A percentile compares a stretch with the other conserved stretches of the same genome.
phyloP scores from a whole-genome alignment of 2,329 filamentous ascomycete genomes.

The Cordyceps farinosa region DNA sequence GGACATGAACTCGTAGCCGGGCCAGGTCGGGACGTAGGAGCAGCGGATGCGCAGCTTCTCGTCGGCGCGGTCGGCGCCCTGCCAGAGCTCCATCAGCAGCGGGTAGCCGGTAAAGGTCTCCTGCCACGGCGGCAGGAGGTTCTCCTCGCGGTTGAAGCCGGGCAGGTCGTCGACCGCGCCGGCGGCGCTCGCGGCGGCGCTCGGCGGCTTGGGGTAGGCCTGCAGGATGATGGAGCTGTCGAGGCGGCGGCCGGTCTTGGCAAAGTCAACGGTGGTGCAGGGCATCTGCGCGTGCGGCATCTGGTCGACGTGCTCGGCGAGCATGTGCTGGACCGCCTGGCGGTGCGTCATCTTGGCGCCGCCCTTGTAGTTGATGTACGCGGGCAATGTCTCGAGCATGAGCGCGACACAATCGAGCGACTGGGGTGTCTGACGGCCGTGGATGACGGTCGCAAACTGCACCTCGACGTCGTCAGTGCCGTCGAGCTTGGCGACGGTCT shows the following conservation, averaged over 20 bases:
- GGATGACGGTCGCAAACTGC: constrained; percentile 19
- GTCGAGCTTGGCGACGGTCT: constrained; percentile 10
- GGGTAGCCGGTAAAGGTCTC: constrained; percentile 18
- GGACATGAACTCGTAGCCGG: constrained; percentile 16
- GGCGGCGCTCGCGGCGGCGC: background rate
- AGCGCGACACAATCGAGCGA: constrained; percentile 18
- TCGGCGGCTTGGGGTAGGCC: constrained; percentile 12
- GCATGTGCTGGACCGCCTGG: constrained; percentile 13
- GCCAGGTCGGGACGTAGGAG: constrained; percentile 12
- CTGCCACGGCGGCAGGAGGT: constrained; percentile 16
- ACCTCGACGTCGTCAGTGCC: constrained; percentile 14
- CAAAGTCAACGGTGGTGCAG: constrained; percentile 18
- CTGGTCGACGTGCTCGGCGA: constrained; percentile 17
- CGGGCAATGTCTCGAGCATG: constrained; percentile 18
- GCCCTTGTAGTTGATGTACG: constrained; percentile 16
- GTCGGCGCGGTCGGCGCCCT: constrained; percentile 1
- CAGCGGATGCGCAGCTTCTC: constrained; percentile 15
- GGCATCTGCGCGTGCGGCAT: constrained; percentile 19
- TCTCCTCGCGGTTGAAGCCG: constrained; percentile 19
- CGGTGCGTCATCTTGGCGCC: constrained; percentile 9
- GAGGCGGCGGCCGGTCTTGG: constrained; percentile 16
- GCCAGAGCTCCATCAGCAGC: constrained; percentile 16
- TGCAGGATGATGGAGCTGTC: constrained; percentile 19
- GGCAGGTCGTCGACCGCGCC: constrained; percentile 13
- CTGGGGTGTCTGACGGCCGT: constrained; percentile 15